A percentile compares a stretch with the other conserved stretches of the same genome.
Evolutionary conservation across 495 filamentous ascomycete genomes (phyloP).

Genomic region (Lentithecium fluviatile): DNA sequence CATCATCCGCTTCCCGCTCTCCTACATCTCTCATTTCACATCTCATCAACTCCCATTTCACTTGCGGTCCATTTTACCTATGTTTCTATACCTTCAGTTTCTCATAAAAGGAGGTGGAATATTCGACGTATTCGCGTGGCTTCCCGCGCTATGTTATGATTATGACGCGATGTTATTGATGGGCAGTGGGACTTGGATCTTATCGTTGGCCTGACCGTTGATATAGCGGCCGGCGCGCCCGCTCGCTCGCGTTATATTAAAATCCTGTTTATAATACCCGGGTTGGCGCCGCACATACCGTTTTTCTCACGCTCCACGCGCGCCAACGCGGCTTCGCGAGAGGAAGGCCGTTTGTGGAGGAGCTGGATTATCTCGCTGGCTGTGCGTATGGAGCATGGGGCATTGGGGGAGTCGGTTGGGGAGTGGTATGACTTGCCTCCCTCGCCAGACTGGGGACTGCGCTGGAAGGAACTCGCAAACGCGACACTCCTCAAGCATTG

Average conservation of each 20-base stretch:
- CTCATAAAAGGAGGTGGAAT: not conserved
- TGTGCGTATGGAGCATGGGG: not conserved
- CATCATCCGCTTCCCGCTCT: not conserved
- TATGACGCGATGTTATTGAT: not conserved
- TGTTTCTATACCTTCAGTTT: not conserved
- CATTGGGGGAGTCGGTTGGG: no score
- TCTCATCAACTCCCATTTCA: not conserved
- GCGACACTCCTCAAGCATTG: conserved; percentile 21
- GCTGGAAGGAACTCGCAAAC: not conserved
- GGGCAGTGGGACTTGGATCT: not conserved
- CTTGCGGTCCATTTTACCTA: not conserved
- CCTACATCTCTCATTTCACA: not conserved
- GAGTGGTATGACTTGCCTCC: not conserved
- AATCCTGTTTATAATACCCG: conserved; percentile 26
- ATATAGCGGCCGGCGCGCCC: conserved; percentile 2
- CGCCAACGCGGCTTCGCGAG: not conserved
- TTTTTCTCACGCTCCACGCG: not conserved
- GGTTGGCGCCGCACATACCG: conserved; percentile 13
- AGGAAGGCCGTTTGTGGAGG: not conserved
- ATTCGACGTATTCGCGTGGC: not conserved
- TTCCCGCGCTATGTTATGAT: not conserved
- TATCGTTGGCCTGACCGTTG: conserved; percentile 2
- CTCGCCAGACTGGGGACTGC: not conserved
- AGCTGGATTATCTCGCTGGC: not conserved
- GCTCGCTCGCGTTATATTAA: not conserved